Percentiles rank a stretch among this genome's conserved stretches.
Evolutionary conservation across 768 basidiomycete genomes (phyloP).

Genomic region (Mycena leptocephala): DNA sequence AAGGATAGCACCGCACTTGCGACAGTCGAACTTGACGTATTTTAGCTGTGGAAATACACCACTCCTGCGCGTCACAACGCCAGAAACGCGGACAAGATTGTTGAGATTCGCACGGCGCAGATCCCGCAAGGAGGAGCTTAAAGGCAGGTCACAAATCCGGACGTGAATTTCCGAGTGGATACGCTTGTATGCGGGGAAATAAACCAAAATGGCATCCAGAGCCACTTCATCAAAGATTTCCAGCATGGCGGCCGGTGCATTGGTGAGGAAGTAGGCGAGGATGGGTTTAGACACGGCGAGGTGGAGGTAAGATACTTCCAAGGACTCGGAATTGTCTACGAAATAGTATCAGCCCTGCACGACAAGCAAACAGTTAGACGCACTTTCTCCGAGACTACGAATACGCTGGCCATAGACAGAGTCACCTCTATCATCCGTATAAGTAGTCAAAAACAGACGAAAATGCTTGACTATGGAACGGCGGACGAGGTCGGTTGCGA

Average conservation of each 20-base stretch:
- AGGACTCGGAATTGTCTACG: conserved; percentile 94
- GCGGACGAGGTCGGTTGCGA: conserved; percentile 92
- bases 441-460: conserved; percentile 95
- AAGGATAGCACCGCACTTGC: conserved; percentile 93
- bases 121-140: conserved; percentile 92
- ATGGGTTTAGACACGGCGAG: conserved; percentile 94
- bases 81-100: conserved; percentile 94
- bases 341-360: conserved; percentile 22
- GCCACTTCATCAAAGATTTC: conserved; percentile 97
- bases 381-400: conserved; percentile 94
- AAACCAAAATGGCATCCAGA: conserved; percentile 93
- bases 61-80: conserved; percentile 95
- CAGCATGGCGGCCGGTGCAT: conserved; percentile 94
- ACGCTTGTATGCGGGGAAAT: conserved; percentile 95
- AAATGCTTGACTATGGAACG: conserved; percentile 94
- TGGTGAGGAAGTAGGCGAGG: conserved; percentile 97
- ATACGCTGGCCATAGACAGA: conserved; percentile 98
- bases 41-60: conserved; percentile 99
- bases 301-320: conserved; percentile 98
- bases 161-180: conserved; percentile 99
- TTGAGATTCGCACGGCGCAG: conserved; percentile 94
- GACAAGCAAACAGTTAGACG: conserved; percentile 42
- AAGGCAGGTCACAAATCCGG: conserved; percentile 94
- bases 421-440: conserved; percentile 91
- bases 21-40: conserved; percentile 99